Evolutionary conservation across 345 rosid species (phyloP).

Genomic region (Heritiera littoralis): DNA sequence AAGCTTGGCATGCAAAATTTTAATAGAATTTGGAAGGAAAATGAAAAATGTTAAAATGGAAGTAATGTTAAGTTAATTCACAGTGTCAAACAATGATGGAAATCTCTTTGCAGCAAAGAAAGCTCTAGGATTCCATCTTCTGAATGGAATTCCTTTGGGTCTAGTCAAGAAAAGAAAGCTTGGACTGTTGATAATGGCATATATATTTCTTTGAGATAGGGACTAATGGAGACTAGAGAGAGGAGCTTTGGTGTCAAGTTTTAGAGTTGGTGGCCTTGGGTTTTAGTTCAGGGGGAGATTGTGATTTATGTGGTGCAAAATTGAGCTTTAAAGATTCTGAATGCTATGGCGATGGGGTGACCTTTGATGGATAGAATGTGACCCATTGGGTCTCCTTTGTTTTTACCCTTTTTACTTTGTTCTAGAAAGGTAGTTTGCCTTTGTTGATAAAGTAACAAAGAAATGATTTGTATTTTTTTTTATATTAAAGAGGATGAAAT

Average conservation of each 20-base stretch:
- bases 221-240: slow-evolving; percentile 3
- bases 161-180: neutral
- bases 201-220: slow-evolving; percentile 1
- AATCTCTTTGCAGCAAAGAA: neutral
- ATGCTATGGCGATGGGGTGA: slow-evolving; percentile 29
- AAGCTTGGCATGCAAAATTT: slow-evolving; percentile 34
- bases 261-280: slow-evolving; percentile 19
- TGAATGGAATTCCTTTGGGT: neutral
- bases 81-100: neutral
- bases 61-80: neutral
- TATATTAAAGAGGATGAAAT: too few relatives aligned
- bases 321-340: slow-evolving; percentile 12
- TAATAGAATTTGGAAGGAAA: neutral
- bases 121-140: slow-evolving; percentile 3
- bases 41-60: neutral
- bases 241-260: neutral
- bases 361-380: slow-evolving; percentile 30
- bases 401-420: slow-evolving; percentile 2
- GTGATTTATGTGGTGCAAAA: slow-evolving; percentile 31
- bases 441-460: slow-evolving; percentile 14
- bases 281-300: neutral
- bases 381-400: neutral
- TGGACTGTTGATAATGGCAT: slow-evolving; percentile 4
- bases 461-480: slow-evolving; percentile 22
- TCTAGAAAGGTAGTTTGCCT: slow-evolving; percentile 25